Base-by-base conservation (phyloP, 345 rosid genomes). In the Rhodomyrtus tomentosa region DNA sequence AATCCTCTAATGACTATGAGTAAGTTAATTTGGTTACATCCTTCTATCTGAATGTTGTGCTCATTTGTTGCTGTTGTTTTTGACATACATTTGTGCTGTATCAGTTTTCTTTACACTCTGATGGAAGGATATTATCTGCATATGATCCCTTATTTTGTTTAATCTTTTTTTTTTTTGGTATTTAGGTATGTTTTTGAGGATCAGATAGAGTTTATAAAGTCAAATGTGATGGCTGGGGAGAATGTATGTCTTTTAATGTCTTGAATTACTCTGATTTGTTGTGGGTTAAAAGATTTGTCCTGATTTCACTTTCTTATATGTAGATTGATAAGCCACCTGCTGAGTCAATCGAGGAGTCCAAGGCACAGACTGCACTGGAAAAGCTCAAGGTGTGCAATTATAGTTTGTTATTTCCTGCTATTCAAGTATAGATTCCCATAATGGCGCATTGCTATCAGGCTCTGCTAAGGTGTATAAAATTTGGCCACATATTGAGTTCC, bases 171-270 rank as follows among this genome's bases (percentile, higher is more conserved):
- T 50, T 50, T 55, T 13, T 84, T 10, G 48, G 40, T 83, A n/a
- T 82, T 79, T 82, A 96, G 99, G 89, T 95, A 87, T 89, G 98
- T 95, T 86, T 97, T 97, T 84, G 99, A 95, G 91, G 98, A 97
- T 89, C 98, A 97, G 91, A 97, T 97, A 87, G 95, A 92, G 42
- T 97, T 97, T 87, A 91, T 97, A 85, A 94, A 91, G 93, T 95
- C 93, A 84, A 90, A 94, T 53, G 98, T 94, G 56, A 91, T 95
- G 90, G 93, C 90, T 83, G 99, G 98, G 84, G 99, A 94, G 85
- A 91, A 92, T 88, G 99, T 94, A 91, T 86, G 89, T 84, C 85
- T 83, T 80, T 82, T 42, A 82, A 52, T 82, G 21, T 80, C 83
- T 20, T 81, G 48, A 74, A 48, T 42, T 83, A 53, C 82, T 79